phyloP scores from a whole-genome alignment of 179 eudicot species.

The Sideroxylon spinosum region DNA sequence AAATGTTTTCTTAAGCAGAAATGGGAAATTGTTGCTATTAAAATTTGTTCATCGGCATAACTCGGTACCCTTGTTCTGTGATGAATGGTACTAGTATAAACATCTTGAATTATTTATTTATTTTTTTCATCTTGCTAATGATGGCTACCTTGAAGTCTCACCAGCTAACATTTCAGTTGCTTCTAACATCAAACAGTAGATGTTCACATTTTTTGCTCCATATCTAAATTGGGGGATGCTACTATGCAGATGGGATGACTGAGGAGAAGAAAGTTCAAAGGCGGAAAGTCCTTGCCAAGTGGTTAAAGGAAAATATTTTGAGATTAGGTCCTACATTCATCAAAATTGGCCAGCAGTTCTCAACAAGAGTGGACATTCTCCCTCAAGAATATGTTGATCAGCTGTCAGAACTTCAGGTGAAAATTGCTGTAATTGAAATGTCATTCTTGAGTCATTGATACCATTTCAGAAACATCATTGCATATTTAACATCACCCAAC shows the following conservation, averaged over 20 bases:
- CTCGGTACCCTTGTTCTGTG: slow-evolving; percentile 5
- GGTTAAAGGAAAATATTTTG: slow-evolving; percentile 92
- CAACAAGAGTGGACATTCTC: slow-evolving; percentile 97
- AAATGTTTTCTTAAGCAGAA: not conserved
- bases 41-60: not conserved
- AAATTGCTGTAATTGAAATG: not conserved
- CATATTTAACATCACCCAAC: not conserved
- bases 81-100: not conserved
- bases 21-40: not conserved
- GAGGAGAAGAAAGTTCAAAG: slow-evolving; percentile 67
- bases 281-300: slow-evolving; percentile 84
- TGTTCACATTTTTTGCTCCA: not conserved
- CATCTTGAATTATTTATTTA: not conserved
- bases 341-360: slow-evolving; percentile 97
- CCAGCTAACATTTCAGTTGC: not conserved
- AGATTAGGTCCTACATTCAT: slow-evolving; percentile 97
- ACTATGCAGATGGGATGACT: slow-evolving; percentile 83
- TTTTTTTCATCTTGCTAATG: not conserved
- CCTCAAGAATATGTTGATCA: slow-evolving; percentile 98
- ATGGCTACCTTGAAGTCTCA: not conserved
- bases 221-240: slow-evolving; percentile 14
- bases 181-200: not conserved
- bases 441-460: not conserved
- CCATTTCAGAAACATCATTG: not conserved
- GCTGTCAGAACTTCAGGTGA: slow-evolving; percentile 96